Conservation (phyloP, 2,329 filamentous ascomycete species). For the Penicillium occitanis region DNA sequence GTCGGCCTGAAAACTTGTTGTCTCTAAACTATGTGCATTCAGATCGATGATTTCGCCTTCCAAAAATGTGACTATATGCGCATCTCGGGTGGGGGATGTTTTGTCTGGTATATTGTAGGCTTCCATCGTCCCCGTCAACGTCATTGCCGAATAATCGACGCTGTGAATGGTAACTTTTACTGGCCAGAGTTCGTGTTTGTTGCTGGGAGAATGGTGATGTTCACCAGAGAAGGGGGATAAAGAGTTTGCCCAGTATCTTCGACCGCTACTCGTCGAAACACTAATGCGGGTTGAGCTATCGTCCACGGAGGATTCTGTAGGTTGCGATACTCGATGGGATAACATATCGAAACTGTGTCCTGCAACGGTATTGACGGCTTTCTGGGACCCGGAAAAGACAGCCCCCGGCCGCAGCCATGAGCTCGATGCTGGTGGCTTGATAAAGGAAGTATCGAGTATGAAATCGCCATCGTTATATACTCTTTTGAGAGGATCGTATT, state of each 20-base stretch:
- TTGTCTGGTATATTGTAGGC: conserved; percentile 65
- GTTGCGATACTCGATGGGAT: conserved; percentile 31
- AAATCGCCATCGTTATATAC: conserved; percentile 57
- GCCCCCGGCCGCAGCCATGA: conserved; percentile 64
- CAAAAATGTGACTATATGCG: conserved; percentile 63
- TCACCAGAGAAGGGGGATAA: conserved; percentile 17
- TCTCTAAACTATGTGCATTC: conserved; percentile 49
- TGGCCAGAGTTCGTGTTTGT: conserved; percentile 61
- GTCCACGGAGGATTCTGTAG: conserved; percentile 36
- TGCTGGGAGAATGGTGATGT: conserved; percentile 9
- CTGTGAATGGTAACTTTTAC: conserved; percentile 66
- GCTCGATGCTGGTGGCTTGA: conserved; percentile 53
- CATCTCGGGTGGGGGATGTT: conserved; percentile 42
- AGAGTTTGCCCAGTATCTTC: conserved; percentile 36
- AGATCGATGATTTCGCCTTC: conserved; percentile 71
- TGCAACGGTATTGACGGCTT: conserved; percentile 47
- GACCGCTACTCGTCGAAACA: conserved; percentile 40
- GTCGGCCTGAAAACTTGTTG: conserved; percentile 49
- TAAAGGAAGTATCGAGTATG: conserved; percentile 54
- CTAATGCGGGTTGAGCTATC: conserved; percentile 33
- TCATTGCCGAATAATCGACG: conserved; percentile 61
- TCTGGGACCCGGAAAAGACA: conserved; percentile 62
- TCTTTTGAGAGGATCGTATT: conserved; percentile 50
- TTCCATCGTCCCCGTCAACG: conserved; percentile 67
- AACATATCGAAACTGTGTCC: conserved; percentile 18